A percentile compares a stretch with the other conserved stretches of the same genome.
Conservation (phyloP, 768 basidiomycete genomes). For the Trichaptum fuscoviolaceum region DNA sequence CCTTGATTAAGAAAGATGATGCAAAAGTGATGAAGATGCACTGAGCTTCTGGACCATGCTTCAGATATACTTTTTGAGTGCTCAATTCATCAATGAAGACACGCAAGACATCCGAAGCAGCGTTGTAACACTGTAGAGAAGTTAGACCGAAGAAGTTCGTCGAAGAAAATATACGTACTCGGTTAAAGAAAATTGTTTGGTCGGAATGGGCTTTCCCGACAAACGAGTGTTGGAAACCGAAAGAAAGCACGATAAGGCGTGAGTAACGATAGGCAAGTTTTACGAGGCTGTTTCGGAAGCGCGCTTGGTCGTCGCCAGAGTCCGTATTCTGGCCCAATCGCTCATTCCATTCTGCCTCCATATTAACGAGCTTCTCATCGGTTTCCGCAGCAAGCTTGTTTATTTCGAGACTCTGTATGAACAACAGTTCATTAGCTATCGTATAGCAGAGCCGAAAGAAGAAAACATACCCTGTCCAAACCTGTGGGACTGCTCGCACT, state of each 20-base stretch:
- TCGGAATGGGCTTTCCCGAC: slow-evolving; percentile 50
- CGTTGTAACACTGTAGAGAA: slow-evolving; percentile 50
- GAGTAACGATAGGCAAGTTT: slow-evolving; percentile 62
- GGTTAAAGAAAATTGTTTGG: slow-evolving; percentile 60
- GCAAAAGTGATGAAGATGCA: slow-evolving; percentile 79
- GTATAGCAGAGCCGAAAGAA: slow-evolving; percentile 5
- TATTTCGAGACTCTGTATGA: slow-evolving; percentile 54
- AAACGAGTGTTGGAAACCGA: slow-evolving; percentile 73
- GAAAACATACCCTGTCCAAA: slow-evolving; percentile 54
- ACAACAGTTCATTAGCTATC: slow-evolving; percentile 3
- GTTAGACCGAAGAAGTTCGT: neutral
- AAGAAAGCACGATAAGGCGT: slow-evolving; percentile 64
- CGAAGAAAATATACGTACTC: slow-evolving; percentile 40
- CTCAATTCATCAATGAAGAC: slow-evolving; percentile 56
- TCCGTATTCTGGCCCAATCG: slow-evolving; percentile 45
- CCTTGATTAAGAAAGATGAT: slow-evolving; percentile 79
- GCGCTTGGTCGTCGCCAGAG: slow-evolving; percentile 46
- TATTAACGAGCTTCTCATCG: slow-evolving; percentile 59
- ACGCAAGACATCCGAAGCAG: slow-evolving; percentile 61
- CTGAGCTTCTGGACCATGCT: slow-evolving; percentile 76
- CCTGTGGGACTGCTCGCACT: slow-evolving; percentile 71
- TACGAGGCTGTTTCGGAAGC: slow-evolving; percentile 57
- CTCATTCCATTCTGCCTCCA: slow-evolving; percentile 54
- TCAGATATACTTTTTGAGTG: slow-evolving; percentile 46
- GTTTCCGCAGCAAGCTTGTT: slow-evolving; percentile 58